Conservation (phyloP, 805 yeast genomes). For the Nakazawaea ambrosiae region DNA sequence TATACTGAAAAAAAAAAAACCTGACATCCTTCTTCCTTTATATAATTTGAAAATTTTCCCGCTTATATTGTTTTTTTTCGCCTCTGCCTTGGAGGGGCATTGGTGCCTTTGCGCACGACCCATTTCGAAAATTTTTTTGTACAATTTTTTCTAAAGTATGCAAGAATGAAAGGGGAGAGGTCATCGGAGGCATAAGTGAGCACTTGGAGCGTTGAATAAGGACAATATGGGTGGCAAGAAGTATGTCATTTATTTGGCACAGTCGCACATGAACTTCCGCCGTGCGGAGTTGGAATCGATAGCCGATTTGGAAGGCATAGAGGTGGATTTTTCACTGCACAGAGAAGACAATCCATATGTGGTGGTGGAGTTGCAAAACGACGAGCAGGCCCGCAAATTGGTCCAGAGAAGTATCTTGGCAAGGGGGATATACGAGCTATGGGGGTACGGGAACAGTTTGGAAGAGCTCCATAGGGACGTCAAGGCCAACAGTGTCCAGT, state of each 20-base stretch:
- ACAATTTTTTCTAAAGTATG: no score
- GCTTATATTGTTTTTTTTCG: no score
- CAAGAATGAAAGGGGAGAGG: no score
- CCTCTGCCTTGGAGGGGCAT: no score
- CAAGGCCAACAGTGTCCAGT: conserved; percentile 20
- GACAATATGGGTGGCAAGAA: no score
- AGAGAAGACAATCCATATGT: conserved; percentile 62
- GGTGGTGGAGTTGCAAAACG: conserved; percentile 57
- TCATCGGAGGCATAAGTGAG: no score
- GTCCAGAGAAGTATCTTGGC: conserved; percentile 63
- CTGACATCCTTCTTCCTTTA: no score
- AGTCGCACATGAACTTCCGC: conserved; percentile 73
- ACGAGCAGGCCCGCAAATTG: conserved; percentile 57
- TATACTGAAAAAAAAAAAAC: no score
- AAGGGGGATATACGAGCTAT: conserved; percentile 74
- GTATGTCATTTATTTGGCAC: conserved; percentile 80
- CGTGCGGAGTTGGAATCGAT: conserved; percentile 78
- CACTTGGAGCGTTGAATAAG: no score
- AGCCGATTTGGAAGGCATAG: conserved; percentile 55
- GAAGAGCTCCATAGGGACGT: conserved; percentile 53
- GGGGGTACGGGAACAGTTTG: conserved; percentile 62
- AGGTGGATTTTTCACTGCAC: conserved; percentile 55
- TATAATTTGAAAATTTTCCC: no score
- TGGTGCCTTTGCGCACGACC: no score
- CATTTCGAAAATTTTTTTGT: no score